Evolutionary conservation across 2,329 filamentous ascomycete genomes (phyloP), one percentile per base, ranked within the genome.

Genomic region (Fusarium sp.): DNA sequence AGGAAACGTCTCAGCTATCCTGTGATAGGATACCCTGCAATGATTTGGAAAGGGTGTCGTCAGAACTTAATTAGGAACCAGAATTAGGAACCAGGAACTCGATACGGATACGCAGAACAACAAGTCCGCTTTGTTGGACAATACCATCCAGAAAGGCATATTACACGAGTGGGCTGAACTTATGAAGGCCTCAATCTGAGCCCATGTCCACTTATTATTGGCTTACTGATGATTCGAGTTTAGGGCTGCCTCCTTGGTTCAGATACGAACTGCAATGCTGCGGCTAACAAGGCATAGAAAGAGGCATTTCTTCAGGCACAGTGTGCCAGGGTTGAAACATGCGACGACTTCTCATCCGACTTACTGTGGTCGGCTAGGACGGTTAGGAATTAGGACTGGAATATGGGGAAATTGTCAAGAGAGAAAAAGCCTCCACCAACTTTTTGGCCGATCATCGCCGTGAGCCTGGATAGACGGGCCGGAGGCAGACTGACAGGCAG

Each of bases 401-500:
- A 68, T 45, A 53, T 45, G 58, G 44, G 50, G 38, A 56, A 66
- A 69, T 44, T 51, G 13, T 22, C 28, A 38, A 43, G 38, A 63
- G 38, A 63, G 49, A 46, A 43, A 45, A 55, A 40, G 45, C 56
- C 43, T 43, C 68, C 39, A 51, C 44, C 55, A 50, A 59, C 49
- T 60, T 65, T 20, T 58, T 57, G 49, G 55, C 64, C 58, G 57
- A 69, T 71, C 42, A 49, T 64, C 26, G 43, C 49, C 28, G 50
- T 26, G 44, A 58, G 45, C 40, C 46, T 69, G 58, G 58, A 42
- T 54, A 44, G 43, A 57, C 61, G 50, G 58, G 34, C 64, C 55
- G 60, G 62, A 63, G 69, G 69, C 69, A 70, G 69, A 72, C 56
- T 53, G 39, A 38, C 46, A 71, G 69, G 69, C 66, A 56, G 63